phyloP scores from a whole-genome alignment of 2,329 filamentous ascomycete species.

The Ceratocystis diversiconidia region DNA sequence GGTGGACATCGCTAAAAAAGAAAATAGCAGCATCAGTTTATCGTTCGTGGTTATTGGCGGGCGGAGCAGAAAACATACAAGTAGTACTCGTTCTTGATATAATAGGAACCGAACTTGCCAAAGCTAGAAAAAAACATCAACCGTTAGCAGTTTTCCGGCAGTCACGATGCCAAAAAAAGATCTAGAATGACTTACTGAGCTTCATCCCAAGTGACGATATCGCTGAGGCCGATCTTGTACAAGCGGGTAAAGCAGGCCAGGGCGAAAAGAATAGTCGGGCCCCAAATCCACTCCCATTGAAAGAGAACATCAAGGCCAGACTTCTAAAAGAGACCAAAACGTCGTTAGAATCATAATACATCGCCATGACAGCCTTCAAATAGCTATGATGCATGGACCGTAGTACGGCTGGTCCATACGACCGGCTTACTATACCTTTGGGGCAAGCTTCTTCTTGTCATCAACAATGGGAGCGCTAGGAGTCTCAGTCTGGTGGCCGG shows the following conservation, averaged over 20 bases:
- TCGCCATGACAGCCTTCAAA: no score
- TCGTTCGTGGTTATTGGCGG: background rate
- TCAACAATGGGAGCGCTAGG: constrained; percentile 29
- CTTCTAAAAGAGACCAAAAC: constrained; percentile 26
- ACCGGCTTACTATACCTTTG: constrained; percentile 33
- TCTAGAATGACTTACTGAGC: constrained; percentile 38
- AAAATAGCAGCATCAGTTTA: background rate
- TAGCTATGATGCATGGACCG: background rate
- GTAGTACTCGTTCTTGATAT: constrained; percentile 98
- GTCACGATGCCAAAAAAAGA: background rate
- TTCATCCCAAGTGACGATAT: constrained; percentile 55
- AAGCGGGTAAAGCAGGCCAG: constrained; percentile 52
- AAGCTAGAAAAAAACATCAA: constrained; percentile 39
- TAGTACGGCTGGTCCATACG: background rate
- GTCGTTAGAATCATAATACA: constrained; percentile 5
- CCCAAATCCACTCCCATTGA: constrained; percentile 48
- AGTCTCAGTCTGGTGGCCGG: constrained; percentile 6
- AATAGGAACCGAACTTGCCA: constrained; percentile 97
- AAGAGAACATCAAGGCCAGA: constrained; percentile 48
- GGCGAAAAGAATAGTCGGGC: constrained; percentile 45
- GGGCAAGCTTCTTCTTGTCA: constrained; percentile 44
- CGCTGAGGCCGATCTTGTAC: constrained; percentile 54
- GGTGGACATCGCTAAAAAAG: constrained; percentile 46
- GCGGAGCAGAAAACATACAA: constrained; percentile 36
- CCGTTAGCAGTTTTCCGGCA: background rate